A percentile compares a stretch with the other conserved stretches of the same genome.
Evolutionary conservation across 306 rosid species (phyloP).

Genomic region (Castanospermum australe): DNA sequence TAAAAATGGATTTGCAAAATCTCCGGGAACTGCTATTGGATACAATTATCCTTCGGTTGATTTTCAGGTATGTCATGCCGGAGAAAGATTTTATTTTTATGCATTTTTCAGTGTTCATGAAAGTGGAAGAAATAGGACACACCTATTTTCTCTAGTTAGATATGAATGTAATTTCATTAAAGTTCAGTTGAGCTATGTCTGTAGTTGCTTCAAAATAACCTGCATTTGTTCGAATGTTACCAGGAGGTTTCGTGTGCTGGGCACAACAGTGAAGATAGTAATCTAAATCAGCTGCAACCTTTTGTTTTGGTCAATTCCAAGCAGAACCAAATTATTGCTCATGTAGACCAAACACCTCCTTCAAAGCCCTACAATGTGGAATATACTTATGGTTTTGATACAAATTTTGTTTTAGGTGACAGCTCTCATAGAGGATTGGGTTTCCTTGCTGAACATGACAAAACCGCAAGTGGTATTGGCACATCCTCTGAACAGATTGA

Average conservation of each 20-base stretch:
- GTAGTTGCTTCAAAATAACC: conserved; percentile 24
- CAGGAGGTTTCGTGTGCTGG: conserved; percentile 48
- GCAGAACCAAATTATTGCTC: conserved; percentile 43
- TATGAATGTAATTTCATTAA: conserved; percentile 4
- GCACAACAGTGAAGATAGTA: conserved; percentile 29
- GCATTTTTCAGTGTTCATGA: not conserved
- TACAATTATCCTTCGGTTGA: conserved; percentile 55
- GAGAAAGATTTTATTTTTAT: not conserved
- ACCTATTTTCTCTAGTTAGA: not conserved
- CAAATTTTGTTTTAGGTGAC: conserved; percentile 77
- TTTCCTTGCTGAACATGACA: conserved; percentile 60
- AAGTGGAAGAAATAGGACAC: not conserved
- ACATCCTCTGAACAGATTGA: conserved; percentile 40
- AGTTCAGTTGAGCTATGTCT: conserved; percentile 7
- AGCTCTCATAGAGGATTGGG: conserved; percentile 78
- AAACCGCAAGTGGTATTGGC: conserved; percentile 47
- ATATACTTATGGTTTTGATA: conserved; percentile 57
- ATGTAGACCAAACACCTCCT: conserved; percentile 56
- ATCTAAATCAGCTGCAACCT: conserved; percentile 42
- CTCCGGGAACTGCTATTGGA: conserved; percentile 49
- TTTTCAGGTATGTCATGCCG: conserved; percentile 53
- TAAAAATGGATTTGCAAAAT: conserved; percentile 29
- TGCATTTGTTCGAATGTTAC: conserved; percentile 21
- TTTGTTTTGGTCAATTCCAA: conserved; percentile 49
- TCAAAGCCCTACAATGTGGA: conserved; percentile 41